Evolutionary conservation across 805 yeast species (phyloP).

Genomic region (Cyberlindnera xishuangbannaensis): DNA sequence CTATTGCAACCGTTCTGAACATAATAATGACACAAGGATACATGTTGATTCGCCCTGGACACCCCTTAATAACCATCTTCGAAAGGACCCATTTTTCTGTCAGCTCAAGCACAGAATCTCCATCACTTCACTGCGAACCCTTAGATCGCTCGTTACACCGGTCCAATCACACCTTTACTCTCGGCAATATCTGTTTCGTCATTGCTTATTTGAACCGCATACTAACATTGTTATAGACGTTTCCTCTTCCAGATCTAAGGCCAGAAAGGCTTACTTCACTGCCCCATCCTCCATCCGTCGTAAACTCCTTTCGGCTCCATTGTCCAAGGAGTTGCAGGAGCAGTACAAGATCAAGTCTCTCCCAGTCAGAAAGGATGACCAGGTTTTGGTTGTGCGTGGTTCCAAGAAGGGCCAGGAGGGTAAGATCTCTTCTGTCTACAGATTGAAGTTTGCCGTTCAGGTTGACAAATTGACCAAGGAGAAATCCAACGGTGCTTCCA

Average conservation of each 20-base stretch:
- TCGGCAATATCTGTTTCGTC: too few relatives aligned
- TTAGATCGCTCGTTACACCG: too few relatives aligned
- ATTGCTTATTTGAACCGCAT: too few relatives aligned
- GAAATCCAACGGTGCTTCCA: conserved; percentile 96
- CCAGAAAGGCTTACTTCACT: conserved; percentile 99
- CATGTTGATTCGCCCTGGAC: too few relatives aligned
- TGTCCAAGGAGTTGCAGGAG: conserved; percentile 97
- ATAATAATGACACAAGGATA: too few relatives aligned
- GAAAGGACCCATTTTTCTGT: too few relatives aligned
- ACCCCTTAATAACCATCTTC: too few relatives aligned
- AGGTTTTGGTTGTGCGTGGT: conserved; percentile 94
- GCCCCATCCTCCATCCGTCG: conserved; percentile 97
- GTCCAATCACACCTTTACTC: too few relatives aligned
- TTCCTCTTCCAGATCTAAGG: conserved; percentile 97
- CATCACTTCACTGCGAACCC: too few relatives aligned
- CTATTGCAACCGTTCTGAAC: too few relatives aligned
- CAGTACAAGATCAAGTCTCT: conserved; percentile 93
- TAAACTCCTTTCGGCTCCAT: conserved; percentile 93
- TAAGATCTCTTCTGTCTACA: conserved; percentile 95
- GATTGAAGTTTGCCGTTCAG: conserved; percentile 95
- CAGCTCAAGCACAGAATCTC: too few relatives aligned
- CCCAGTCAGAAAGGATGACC: conserved; percentile 97
- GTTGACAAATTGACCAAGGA: conserved; percentile 96
- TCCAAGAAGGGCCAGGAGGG: conserved; percentile 99
- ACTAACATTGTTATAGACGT: too few relatives aligned